Evolutionary conservation across 345 rosid species (phyloP).

Genomic region (Litchi chinensis): DNA sequence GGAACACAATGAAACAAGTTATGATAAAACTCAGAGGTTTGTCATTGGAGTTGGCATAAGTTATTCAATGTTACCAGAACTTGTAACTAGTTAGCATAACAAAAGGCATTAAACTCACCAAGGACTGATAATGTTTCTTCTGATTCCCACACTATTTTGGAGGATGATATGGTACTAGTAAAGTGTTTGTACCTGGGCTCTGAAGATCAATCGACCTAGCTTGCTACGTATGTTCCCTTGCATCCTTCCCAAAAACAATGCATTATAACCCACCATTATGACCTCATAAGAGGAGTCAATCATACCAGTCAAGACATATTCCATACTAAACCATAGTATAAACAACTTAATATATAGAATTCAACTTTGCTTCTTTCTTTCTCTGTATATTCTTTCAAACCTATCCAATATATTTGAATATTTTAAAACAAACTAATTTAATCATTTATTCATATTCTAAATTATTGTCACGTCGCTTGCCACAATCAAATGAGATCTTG

Average conservation of each 20-base stretch:
- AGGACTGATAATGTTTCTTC: neutral
- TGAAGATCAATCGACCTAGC: neutral
- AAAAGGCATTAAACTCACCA: constrained; percentile 6
- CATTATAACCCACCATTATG: neutral
- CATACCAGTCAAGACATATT: neutral
- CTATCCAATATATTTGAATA: neutral
- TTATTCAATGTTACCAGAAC: neutral
- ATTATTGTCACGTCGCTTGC: too few relatives aligned
- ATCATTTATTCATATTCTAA: too few relatives aligned
- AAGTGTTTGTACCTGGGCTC: neutral
- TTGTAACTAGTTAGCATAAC: neutral
- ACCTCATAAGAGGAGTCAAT: neutral
- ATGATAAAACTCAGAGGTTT: neutral
- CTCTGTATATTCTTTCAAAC: neutral
- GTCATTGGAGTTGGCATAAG: neutral
- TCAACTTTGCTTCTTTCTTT: too few relatives aligned
- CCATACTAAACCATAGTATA: neutral
- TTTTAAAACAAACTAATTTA: too few relatives aligned
- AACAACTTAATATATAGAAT: too few relatives aligned
- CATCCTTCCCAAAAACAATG: neutral
- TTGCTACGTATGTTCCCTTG: neutral
- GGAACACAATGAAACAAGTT: neutral
- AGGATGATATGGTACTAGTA: neutral
- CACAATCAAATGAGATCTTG: too few relatives aligned
- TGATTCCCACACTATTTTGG: neutral